phyloP scores from a whole-genome alignment of 768 basidiomycete genomes.

The Macrocybe gigantea region DNA sequence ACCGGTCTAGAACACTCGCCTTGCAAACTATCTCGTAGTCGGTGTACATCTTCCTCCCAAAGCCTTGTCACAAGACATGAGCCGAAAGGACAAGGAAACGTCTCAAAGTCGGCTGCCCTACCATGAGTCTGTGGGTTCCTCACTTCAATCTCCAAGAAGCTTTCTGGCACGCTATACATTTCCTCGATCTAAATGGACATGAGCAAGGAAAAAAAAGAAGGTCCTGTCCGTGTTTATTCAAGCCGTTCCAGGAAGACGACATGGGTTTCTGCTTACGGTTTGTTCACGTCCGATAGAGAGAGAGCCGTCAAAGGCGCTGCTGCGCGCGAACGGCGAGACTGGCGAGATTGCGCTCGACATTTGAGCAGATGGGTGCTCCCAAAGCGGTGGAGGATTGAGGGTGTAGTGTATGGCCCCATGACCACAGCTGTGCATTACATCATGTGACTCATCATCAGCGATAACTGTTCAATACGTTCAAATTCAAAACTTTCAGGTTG shows the following conservation, averaged over 20 bases:
- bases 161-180: slow-evolving; percentile 97
- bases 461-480: too few species aligned
- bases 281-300: slow-evolving; percentile 47
- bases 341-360: slow-evolving; percentile 21
- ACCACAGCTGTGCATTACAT: too few species aligned
- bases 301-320: slow-evolving; percentile 49
- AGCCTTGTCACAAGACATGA: slow-evolving; percentile 43
- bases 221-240: slow-evolving; percentile 20
- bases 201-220: slow-evolving; percentile 2
- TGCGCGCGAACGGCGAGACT: slow-evolving; percentile 62
- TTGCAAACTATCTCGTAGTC: slow-evolving; percentile 99
- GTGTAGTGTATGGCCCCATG: too few species aligned
- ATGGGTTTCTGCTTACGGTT: slow-evolving; percentile 35
- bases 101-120: slow-evolving; percentile 23
- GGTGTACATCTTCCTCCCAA: slow-evolving; percentile 98
- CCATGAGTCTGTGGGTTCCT: slow-evolving; percentile 97
- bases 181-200: slow-evolving; percentile 72
- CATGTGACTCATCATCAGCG: too few species aligned
- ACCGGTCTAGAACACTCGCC: slow-evolving; percentile 35
- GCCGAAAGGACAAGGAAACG: background rate
- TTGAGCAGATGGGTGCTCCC: too few species aligned
- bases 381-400: too few species aligned
- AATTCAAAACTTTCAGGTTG: too few species aligned
- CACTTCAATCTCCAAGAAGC: slow-evolving; percentile 96
- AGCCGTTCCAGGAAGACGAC: slow-evolving; percentile 9